Conservation (phyloP, 2,329 filamentous ascomycete genomes). For the Corinectria fuckeliana region DNA sequence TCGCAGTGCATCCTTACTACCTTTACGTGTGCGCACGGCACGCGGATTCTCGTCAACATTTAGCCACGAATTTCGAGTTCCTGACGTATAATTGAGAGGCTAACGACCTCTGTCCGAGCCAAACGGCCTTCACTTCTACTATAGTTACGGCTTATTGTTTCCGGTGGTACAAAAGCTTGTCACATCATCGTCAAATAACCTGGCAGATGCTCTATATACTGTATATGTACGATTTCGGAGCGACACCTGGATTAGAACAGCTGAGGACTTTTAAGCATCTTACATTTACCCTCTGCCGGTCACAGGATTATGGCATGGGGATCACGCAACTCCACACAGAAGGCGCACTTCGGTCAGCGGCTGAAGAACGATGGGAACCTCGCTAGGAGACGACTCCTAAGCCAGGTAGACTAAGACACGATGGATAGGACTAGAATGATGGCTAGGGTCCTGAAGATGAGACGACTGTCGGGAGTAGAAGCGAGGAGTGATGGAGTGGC, state of each 20-base stretch:
- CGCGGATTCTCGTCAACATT: not conserved
- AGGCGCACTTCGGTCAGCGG: not conserved
- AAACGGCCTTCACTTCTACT: constrained; percentile 4
- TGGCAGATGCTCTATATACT: not conserved
- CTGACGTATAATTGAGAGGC: not conserved
- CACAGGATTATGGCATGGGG: constrained; percentile 3
- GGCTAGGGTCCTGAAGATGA: not conserved
- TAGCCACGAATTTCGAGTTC: not conserved
- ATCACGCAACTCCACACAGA: not conserved
- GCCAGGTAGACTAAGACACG: not conserved
- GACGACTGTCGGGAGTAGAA: not conserved
- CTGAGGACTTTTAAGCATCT: not conserved
- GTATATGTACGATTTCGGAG: constrained; percentile 7
- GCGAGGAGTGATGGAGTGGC: not conserved
- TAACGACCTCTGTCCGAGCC: constrained; percentile 2
- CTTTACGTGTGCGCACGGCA: constrained; percentile 3
- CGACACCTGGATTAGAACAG: not conserved
- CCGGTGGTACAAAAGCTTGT: not conserved
- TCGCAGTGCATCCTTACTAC: not conserved
- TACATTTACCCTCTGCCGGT: not conserved
- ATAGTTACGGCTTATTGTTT: not conserved
- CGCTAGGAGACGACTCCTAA: not conserved
- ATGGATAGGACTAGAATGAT: not conserved
- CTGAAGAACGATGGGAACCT: not conserved
- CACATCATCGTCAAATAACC: not conserved